Evolutionary conservation across 2,329 filamentous ascomycete genomes (phyloP), one percentile per base, ranked within the genome.

Genomic region (Aquanectria penicillioides): DNA sequence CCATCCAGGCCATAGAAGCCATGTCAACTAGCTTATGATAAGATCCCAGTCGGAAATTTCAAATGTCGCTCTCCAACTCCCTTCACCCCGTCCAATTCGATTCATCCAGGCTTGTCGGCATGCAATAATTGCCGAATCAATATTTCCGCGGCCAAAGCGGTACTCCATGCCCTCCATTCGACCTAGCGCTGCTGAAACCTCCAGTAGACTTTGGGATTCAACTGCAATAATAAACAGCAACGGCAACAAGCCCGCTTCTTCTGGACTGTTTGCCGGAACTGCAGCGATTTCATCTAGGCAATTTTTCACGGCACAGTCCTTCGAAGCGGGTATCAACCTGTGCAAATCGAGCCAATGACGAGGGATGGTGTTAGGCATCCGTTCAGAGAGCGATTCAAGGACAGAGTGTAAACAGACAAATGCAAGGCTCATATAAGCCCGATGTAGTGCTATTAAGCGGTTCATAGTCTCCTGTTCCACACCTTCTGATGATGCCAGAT

Each of bases 41-140:
- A n/a, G n/a, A n/a, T n/a, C n/a, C n/a, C n/a, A n/a, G n/a, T n/a
- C n/a, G n/a, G n/a, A n/a, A n/a, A n/a, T n/a, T n/a, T n/a, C n/a
- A n/a, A n/a, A n/a, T n/a, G n/a, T n/a, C n/a, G n/a, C n/a, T n/a
- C n/a, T n/a, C n/a, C n/a, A n/a, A n/a, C n/a, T n/a, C n/a, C n/a
- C n/a, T n/a, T n/a, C n/a, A n/a, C n/a, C n/a, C n/a, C n/a, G n/a
- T n/a, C n/a, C n/a, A n/a, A n/a, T n/a, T n/a, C 22, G 59, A 61
- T 18, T 5, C 10, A 40, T 25, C 5, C 8, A 6, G 0, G 9
- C 4, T 0, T 1, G 9, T 3, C 0, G 3, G 18, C 5, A 12
- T 5, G 26, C 25, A 46, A 12, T 33, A 22, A 3, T 7, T 12
- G 9, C 20, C 17, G 25, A 7, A 6, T 20, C 6, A 15, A 11